Evolutionary conservation across 164 flowering plant species (phyloP).

Genomic region (Magnolia officinalis): DNA sequence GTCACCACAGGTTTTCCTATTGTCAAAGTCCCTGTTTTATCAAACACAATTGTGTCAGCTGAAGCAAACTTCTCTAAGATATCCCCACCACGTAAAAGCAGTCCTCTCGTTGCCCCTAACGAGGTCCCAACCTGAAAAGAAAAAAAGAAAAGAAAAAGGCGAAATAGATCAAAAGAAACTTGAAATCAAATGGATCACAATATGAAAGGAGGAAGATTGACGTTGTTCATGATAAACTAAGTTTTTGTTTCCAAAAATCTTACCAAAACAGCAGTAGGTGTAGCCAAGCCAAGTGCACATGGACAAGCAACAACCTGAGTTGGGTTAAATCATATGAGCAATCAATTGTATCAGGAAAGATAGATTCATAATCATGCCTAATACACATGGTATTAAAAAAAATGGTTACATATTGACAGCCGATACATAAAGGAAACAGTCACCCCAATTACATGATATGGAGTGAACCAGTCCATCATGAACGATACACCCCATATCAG

Average conservation of each 20-base stretch:
- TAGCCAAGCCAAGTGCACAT: conserved; percentile 98
- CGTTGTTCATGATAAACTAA: not conserved
- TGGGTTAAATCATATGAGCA: conserved; percentile 5
- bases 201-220: not conserved
- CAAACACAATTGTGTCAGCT: conserved; percentile 81
- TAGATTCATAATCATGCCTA: not conserved
- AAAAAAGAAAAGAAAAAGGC: not conserved
- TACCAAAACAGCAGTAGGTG: conserved; percentile 98
- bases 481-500: no score
- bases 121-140: conserved; percentile 91
- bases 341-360: not conserved
- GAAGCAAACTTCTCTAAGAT: conserved; percentile 74
- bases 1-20: conserved; percentile 86
- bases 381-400: not conserved
- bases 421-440: not conserved
- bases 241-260: conserved; percentile 5
- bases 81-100: conserved; percentile 93
- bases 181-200: not conserved
- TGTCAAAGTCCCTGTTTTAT: conserved; percentile 97
- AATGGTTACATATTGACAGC: not conserved
- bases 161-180: not conserved
- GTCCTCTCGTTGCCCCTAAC: conserved; percentile 89
- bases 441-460: no score
- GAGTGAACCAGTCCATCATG: no score
- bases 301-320: conserved; percentile 96